Conservation (phyloP, 495 filamentous ascomycete species). For the Cercophora sp. region DNA sequence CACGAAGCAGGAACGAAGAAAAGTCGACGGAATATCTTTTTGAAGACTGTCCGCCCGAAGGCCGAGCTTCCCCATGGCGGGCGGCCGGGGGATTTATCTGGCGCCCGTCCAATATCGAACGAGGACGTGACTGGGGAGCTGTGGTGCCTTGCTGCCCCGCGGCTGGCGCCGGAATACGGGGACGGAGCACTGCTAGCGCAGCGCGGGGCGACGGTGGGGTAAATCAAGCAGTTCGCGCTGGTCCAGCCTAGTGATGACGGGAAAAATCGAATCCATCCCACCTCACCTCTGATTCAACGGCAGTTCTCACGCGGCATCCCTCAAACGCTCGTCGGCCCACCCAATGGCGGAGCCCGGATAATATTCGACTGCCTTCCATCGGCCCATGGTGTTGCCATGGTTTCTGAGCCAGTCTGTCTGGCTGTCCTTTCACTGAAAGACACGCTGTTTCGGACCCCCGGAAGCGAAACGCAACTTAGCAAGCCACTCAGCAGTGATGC, state of each 20-base stretch:
- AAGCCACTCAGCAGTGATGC: too few species aligned
- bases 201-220: slow-evolving; percentile 5
- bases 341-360: slow-evolving; percentile 16
- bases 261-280: slow-evolving; percentile 1
- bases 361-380: slow-evolving; percentile 5
- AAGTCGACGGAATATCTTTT: background rate
- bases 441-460: too few species aligned
- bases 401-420: too few species aligned
- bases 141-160: background rate
- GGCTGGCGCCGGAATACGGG: too few species aligned
- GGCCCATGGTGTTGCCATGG: too few species aligned
- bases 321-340: background rate
- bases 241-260: too few species aligned
- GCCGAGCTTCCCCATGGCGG: slow-evolving; percentile 1
- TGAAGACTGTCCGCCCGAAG: background rate
- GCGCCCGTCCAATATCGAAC: slow-evolving; percentile 1
- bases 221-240: background rate
- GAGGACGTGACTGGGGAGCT: background rate
- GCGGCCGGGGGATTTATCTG: slow-evolving; percentile 13
- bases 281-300: background rate
- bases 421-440: too few species aligned
- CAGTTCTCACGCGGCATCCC: background rate
- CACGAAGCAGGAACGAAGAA: background rate
- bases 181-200: background rate
- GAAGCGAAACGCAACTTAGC: too few species aligned